These are phyloP conservation scores for Fraxinus americana DNA, from an alignment of 257 asterid genomes.

Conservation along the genomic window DNA sequence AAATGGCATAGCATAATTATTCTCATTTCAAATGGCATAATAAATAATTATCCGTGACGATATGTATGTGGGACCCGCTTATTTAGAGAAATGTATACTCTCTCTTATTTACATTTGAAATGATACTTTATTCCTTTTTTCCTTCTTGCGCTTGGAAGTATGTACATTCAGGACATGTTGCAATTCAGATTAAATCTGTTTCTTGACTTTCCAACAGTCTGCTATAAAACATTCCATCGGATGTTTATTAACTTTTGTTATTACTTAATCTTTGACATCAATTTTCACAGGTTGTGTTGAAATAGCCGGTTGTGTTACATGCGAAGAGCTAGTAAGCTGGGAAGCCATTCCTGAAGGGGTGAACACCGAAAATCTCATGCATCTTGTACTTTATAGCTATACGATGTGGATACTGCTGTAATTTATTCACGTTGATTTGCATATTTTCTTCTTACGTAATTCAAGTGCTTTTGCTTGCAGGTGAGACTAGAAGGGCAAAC, in stretches of 20 bases:
- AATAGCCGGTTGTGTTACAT: conserved; percentile 78
- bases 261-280: conserved; percentile 3
- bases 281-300: conserved; percentile 74
- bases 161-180: not conserved
- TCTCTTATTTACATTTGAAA: not conserved
- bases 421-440: not conserved
- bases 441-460: conserved; percentile 13
- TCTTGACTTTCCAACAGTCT: not conserved
- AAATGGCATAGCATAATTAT: not conserved
- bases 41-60: not conserved
- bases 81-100: not conserved
- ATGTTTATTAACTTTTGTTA: not conserved
- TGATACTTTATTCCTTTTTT: not conserved
- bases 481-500: conserved; percentile 88
- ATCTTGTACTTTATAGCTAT: conserved; percentile 5
- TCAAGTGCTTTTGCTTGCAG: conserved; percentile 41
- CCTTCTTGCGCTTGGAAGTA: not conserved
- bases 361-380: conserved; percentile 3
- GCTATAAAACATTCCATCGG: conserved; percentile 3
- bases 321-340: conserved; percentile 79
- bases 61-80: not conserved
- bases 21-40: not conserved
- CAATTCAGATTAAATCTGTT: not conserved
- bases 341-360: conserved; percentile 82
- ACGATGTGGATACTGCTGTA: not conserved